Evolutionary conservation across 805 yeast genomes (phyloP), one percentile per base, ranked within the genome.

Genomic region (Cyberlindnera galapagoensis): DNA sequence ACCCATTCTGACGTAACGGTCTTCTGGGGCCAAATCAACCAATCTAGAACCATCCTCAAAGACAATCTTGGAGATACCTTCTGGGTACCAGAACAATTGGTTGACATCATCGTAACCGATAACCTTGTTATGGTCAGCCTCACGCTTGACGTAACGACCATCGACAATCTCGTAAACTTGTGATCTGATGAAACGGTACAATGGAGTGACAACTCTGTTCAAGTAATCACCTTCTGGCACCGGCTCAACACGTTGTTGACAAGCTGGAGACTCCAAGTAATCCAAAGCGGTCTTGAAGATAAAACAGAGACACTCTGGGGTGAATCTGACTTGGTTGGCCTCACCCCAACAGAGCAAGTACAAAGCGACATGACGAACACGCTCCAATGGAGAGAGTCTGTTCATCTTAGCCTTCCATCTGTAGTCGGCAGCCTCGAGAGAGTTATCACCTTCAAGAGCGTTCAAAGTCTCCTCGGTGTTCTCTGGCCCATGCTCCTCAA

Each of bases 21-120:
- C 96, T 51, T 77, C 85, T 37, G 77, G 74, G 22, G 96, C 94
- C 50, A 88, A 65, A 50, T 92, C 97, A 32, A 88, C 84, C 49
- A 92, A 69, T 58, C 95, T 79, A 13, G 95, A 70, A 46, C 95
- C 96, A 57, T 92, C 97, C 56, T 82, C 92, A 51, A 90, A 74
- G 31, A 80, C 74, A 50, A 92, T 88, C 63, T 92, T 80, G 39
- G 94, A 80, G 45, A 92, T 83, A 71, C 98, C 99, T 65, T 94
- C 97, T 29, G 97, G 97, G 64, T 94, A 92, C 99, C 99, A 92
- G 66, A 94, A 92, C 50, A 92, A 72, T 70, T 92, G 99, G 63
- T 92, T 92, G 40, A 92, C 94, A 69, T 92, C 99, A 67, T 92
- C 99, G 60, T 92, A 92, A 60, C 98, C 94, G 51, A 83, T 72